phyloP scores from a whole-genome alignment of 768 basidiomycete genomes.

The Pleurotus tuoliensis region DNA sequence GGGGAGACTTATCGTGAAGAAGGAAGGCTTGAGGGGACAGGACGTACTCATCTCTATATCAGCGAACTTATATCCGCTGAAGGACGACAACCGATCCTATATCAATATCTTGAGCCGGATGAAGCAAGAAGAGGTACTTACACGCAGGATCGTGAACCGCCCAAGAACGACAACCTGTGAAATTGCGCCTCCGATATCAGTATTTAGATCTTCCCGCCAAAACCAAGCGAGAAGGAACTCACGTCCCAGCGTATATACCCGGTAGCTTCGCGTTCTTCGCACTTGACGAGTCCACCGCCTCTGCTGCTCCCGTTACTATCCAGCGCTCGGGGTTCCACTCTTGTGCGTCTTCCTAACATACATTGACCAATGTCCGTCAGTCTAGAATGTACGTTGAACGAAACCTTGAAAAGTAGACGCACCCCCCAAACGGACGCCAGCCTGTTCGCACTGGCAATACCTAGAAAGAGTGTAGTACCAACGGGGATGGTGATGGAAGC shows the following conservation, averaged over 20 bases:
- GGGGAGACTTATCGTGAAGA: too few relatives aligned
- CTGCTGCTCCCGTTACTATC: slow-evolving; percentile 21
- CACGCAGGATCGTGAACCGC: slow-evolving; percentile 53
- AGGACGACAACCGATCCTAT: not conserved
- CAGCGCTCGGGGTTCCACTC: slow-evolving; percentile 56
- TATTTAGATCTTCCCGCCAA: not conserved
- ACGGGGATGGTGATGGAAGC: slow-evolving; percentile 37
- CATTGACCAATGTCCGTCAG: too few relatives aligned
- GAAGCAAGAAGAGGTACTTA: slow-evolving; percentile 20
- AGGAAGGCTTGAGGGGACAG: not conserved
- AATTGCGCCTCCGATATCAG: not conserved
- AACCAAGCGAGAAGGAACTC: slow-evolving; percentile 17
- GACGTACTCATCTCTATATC: slow-evolving; percentile 52
- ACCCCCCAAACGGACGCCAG: slow-evolving; percentile 49
- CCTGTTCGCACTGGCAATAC: slow-evolving; percentile 44
- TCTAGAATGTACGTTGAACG: not conserved
- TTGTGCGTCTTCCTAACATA: slow-evolving; percentile 25
- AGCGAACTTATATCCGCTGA: slow-evolving; percentile 50
- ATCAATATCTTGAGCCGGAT: not conserved
- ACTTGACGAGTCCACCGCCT: slow-evolving; percentile 10
- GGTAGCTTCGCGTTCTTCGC: slow-evolving; percentile 27
- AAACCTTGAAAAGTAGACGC: slow-evolving; percentile 12
- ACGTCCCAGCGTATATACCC: slow-evolving; percentile 50
- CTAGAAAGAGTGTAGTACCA: slow-evolving; percentile 45
- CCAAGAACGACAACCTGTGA: slow-evolving; percentile 52